phyloP scores from a whole-genome alignment of 1,139 yeast genomes.

The Pichia sp. region DNA sequence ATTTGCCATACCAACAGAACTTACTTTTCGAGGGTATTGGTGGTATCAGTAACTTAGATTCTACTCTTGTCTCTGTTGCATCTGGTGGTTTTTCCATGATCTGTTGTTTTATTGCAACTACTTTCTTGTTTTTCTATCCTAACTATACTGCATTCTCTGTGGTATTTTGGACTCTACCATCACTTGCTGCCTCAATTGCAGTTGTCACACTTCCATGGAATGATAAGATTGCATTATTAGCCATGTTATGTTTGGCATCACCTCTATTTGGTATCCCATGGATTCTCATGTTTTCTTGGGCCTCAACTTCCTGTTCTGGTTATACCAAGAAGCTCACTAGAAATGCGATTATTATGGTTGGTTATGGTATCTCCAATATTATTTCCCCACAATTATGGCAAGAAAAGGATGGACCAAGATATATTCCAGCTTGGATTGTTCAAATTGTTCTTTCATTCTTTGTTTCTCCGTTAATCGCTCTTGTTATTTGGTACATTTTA shows the following conservation, averaged over 20 bases:
- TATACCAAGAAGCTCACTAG: constrained; percentile 35
- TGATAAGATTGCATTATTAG: constrained; percentile 35
- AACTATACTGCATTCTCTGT: constrained; percentile 29
- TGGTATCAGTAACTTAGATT: constrained; percentile 31
- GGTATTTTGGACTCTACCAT: constrained; percentile 33
- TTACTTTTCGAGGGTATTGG: constrained; percentile 30
- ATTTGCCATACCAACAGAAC: constrained; percentile 34
- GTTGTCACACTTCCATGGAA: constrained; percentile 34
- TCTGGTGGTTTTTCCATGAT: constrained; percentile 19
- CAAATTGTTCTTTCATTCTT: constrained; percentile 41
- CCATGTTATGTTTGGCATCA: constrained; percentile 32
- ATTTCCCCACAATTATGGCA: constrained; percentile 41
- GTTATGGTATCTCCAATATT: constrained; percentile 34
- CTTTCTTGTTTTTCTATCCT: constrained; percentile 14
- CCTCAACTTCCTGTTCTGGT: constrained; percentile 27
- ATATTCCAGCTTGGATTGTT: constrained; percentile 44
- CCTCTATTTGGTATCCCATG: constrained; percentile 34
- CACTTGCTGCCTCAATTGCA: constrained; percentile 37
- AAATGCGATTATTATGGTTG: constrained; percentile 32
- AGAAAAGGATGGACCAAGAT: constrained; percentile 33
- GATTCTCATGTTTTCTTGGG: constrained; percentile 35
- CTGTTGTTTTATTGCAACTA: constrained; percentile 19
- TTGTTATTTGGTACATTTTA: constrained; percentile 33
- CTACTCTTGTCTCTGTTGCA: constrained; percentile 42
- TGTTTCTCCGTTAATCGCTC: constrained; percentile 31